A percentile compares a stretch with the other conserved stretches of the same genome.
These are phyloP conservation scores for Achaetomiella virescens DNA, from an alignment of 495 filamentous ascomycete species.

Conservation along the genomic window DNA sequence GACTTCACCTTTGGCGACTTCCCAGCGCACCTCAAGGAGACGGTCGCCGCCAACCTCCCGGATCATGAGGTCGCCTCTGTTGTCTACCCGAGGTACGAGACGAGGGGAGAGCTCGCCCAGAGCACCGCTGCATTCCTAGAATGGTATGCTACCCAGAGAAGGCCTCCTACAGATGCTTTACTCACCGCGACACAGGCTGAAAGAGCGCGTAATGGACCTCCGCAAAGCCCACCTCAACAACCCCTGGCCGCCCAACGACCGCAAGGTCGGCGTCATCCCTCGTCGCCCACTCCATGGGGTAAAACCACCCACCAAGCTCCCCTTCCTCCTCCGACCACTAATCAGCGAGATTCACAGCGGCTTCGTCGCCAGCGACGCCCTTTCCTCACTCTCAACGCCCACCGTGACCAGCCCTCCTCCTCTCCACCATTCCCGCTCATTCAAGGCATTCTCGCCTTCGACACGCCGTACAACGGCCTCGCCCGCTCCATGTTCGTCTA, in stretches of 20 bases:
- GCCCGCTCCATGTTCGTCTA: constrained; percentile 84
- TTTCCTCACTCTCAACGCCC: constrained; percentile 50
- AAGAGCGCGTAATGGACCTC: constrained; percentile 83
- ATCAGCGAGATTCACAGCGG: constrained; percentile 40
- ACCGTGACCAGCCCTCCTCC: constrained; percentile 22
- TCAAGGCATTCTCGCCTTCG: constrained; percentile 82
- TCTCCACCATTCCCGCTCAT: constrained; percentile 58
- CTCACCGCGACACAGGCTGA: no score
- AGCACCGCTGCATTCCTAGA: constrained; percentile 72
- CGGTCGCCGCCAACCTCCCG: constrained; percentile 63
- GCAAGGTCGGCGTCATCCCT: constrained; percentile 76
- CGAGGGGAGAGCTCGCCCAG: constrained; percentile 72
- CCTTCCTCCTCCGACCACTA: not conserved
- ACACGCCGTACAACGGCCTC: constrained; percentile 90
- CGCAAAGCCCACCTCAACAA: constrained; percentile 65
- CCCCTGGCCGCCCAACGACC: constrained; percentile 79
- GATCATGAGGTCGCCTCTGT: constrained; percentile 61
- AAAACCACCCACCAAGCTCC: not conserved
- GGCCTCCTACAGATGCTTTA: no score
- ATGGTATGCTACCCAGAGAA: no score
- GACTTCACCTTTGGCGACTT: constrained; percentile 83
- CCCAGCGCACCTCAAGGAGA: constrained; percentile 62
- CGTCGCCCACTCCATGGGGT: constrained; percentile 90
- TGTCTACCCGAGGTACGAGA: constrained; percentile 89
- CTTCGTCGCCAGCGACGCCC: constrained; percentile 81